phyloP scores from a whole-genome alignment of 768 basidiomycete genomes.

The Phylloporus rhodoxanthus region DNA sequence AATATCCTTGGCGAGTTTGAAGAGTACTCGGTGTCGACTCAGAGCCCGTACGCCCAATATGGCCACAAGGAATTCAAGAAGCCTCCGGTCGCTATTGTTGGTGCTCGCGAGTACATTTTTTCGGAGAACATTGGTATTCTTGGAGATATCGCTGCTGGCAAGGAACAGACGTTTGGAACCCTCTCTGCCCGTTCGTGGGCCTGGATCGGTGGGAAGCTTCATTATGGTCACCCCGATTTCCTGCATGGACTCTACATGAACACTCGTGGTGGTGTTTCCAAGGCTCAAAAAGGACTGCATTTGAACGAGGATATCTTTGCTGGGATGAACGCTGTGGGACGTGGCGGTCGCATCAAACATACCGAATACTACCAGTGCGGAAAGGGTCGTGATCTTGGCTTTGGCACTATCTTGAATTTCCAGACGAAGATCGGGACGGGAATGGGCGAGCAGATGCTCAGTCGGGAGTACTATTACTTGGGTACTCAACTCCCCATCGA shows the following conservation, averaged over 20 bases:
- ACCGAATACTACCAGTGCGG: conserved; percentile 99
- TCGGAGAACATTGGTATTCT: conserved; percentile 99
- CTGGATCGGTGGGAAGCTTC: conserved; percentile 97
- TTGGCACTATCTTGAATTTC: conserved; percentile 99
- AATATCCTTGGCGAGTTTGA: conserved; percentile 98
- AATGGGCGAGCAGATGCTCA: conserved; percentile 99
- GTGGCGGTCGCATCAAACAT: conserved; percentile 97
- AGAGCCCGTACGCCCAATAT: conserved; percentile 91
- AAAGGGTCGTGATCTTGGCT: conserved; percentile 97
- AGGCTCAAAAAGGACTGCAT: conserved; percentile 99
- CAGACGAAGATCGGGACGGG: conserved; percentile 99
- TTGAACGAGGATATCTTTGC: conserved; percentile 99
- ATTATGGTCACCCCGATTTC: conserved; percentile 99
- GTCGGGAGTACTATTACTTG: conserved; percentile 97
- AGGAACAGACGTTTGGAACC: conserved; percentile 99
- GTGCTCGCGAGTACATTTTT: conserved; percentile 99
- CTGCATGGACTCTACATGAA: conserved; percentile 96
- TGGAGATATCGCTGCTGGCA: conserved; percentile 96
- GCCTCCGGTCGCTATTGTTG: conserved; percentile 92
- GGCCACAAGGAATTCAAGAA: conserved; percentile 83
- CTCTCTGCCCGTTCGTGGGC: conserved; percentile 93
- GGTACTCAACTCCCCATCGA: conserved; percentile 98
- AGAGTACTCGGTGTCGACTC: conserved; percentile 77
- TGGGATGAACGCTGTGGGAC: conserved; percentile 96
- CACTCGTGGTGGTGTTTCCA: conserved; percentile 96